Base-by-base conservation (phyloP, 1,284 basidiomycete genomes). In the Rhodotorula sp. region DNA sequence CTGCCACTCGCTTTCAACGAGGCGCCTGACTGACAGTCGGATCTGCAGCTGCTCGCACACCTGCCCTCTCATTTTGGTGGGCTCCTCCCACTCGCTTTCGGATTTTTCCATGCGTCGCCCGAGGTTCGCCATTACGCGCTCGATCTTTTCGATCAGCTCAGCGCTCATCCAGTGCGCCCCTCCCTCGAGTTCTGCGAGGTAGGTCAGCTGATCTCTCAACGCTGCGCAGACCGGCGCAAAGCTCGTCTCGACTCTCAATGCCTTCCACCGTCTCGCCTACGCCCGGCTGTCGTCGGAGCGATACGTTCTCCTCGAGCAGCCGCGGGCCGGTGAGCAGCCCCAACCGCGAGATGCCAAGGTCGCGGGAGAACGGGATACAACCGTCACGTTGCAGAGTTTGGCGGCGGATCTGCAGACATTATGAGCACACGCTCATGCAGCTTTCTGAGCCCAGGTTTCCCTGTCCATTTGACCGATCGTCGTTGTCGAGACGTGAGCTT, bases 21-120 rank as follows among this genome's bases (percentile, higher is more conserved):
- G 24, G 13, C 37, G 34, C 44, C 1, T 20, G 0, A 34, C 59
- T 22, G 22, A 30, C 24, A 56, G 15, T 22, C 56, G 62, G 37
- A 48, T 51, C n/a, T 59, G 31, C 76, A 96, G 93, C 83, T 97
- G 18, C 82, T 97, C 28, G 86, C 93, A 2, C 83, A 86, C 67
- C 80, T 89, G 46, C 88, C 94, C 10, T 86, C 88, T 4, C 89
- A 94, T 76, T 83, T 85, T 10, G 91, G 92, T 50, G 95, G 95
- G 0, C 82, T 98, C 51, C 82, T 91, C 34, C 90, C 92, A 18
- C 82, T 99, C 34, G 89, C 89, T 30, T 92, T 94, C 79, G 91
- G 92, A 2, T 83, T 98, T 6, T 93, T 97, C 81, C 94, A 98
- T 81, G 90, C 91, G 52, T 85, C 85, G 48, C 85, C 89, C 71